phyloP scores from a whole-genome alignment of 1,284 basidiomycete genomes.

The Austroboletus novae-zelandiae region DNA sequence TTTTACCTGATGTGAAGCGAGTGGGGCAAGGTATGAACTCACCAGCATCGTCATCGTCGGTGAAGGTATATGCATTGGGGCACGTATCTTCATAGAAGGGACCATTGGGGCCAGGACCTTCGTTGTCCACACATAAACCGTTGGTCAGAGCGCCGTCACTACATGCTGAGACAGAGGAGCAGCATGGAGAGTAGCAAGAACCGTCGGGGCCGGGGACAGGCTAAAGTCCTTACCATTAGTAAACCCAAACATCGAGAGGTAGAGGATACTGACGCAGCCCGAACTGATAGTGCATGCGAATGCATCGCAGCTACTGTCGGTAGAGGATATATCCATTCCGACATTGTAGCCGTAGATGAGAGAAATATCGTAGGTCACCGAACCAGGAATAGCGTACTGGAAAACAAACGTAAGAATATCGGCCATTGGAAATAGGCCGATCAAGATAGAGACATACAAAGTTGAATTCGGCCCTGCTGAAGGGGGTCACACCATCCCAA shows the following conservation, averaged over 20 bases:
- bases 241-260: background rate
- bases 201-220: slow-evolving; percentile 27
- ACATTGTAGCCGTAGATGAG: slow-evolving; percentile 39
- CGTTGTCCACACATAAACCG: slow-evolving; percentile 31
- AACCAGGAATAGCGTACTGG: slow-evolving; percentile 19
- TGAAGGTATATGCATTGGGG: slow-evolving; percentile 31
- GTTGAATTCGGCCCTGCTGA: slow-evolving; percentile 24
- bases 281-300: slow-evolving; percentile 33
- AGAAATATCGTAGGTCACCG: slow-evolving; percentile 38
- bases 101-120: slow-evolving; percentile 30
- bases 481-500: slow-evolving; percentile 25
- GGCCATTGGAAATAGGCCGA: too few species aligned
- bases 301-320: slow-evolving; percentile 24
- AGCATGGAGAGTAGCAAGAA: slow-evolving; percentile 31
- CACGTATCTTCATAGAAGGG: slow-evolving; percentile 30
- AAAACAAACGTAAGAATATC: too few species aligned
- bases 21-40: background rate
- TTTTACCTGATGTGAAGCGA: too few species aligned
- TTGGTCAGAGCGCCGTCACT: slow-evolving; percentile 26
- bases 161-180: slow-evolving; percentile 25
- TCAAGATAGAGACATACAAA: too few species aligned
- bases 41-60: slow-evolving; percentile 33
- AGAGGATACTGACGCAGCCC: slow-evolving; percentile 21
- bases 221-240: slow-evolving; percentile 5
- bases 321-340: slow-evolving; percentile 35